Conservation (phyloP, 1,284 basidiomycete genomes). For the Rhizoctonia solani region DNA sequence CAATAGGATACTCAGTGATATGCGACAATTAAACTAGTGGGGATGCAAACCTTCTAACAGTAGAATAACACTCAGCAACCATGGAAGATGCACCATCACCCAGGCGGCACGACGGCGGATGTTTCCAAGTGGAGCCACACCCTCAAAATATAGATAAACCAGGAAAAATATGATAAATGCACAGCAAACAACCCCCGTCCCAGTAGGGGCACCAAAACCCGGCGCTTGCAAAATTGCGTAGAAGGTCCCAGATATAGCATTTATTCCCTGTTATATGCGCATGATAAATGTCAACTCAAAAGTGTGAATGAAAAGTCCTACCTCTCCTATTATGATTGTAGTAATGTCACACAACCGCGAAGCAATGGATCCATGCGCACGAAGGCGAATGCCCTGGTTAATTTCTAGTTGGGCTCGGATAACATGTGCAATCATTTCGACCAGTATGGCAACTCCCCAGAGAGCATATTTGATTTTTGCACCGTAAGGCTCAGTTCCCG, state of each 20-base stretch:
- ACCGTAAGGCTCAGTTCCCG: not conserved
- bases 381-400: not conserved
- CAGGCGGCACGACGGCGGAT: constrained; percentile 15
- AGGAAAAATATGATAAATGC: constrained; percentile 24
- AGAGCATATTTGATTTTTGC: constrained; percentile 3
- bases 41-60: not conserved
- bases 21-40: not conserved
- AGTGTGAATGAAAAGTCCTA: not conserved
- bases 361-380: constrained; percentile 5
- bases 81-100: constrained; percentile 26
- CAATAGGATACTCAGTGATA: not conserved
- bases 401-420: constrained; percentile 1
- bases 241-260: constrained; percentile 22
- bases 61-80: constrained; percentile 23
- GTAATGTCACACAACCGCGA: constrained; percentile 13
- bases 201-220: constrained; percentile 10
- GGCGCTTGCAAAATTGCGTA: constrained; percentile 13
- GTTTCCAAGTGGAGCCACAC: constrained; percentile 2
- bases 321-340: constrained; percentile 26
- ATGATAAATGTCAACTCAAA: not conserved
- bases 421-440: constrained; percentile 20
- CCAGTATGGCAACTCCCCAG: constrained; percentile 14
- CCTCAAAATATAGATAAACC: constrained; percentile 14
- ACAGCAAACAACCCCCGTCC: not conserved
- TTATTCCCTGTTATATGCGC: constrained; percentile 17